These are phyloP conservation scores for Parachaetomium inaequale DNA, from an alignment of 495 filamentous ascomycete genomes.

Conservation along the genomic window DNA sequence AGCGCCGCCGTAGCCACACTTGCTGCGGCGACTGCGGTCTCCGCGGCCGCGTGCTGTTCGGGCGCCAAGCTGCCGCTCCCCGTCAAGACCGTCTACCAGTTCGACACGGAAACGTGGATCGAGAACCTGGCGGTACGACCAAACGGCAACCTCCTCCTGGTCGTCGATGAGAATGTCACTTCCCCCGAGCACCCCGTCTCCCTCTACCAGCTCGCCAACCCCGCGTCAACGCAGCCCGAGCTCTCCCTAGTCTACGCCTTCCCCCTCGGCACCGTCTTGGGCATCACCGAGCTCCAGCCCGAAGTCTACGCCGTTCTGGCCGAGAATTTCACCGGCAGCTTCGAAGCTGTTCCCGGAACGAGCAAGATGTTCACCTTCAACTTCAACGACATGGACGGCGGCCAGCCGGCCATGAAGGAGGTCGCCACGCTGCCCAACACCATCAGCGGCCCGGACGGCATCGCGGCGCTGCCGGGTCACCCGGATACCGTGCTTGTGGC, in stretches of 20 bases:
- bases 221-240: not conserved
- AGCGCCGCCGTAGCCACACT: not conserved
- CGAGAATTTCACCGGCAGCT: not conserved
- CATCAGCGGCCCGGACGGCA: not conserved
- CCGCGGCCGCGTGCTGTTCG: not conserved
- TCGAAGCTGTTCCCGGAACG: not conserved
- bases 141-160: not conserved
- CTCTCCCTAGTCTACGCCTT: not conserved
- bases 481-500: not conserved
- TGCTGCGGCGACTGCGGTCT: not conserved
- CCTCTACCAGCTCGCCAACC: not conserved
- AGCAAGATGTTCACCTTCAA: not conserved
- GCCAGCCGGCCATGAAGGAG: not conserved
- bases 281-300: not conserved
- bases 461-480: not conserved
- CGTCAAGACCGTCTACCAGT: slow-evolving; percentile 2
- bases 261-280: not conserved
- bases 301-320: not conserved
- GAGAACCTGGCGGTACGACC: not conserved
- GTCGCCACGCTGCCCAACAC: not conserved
- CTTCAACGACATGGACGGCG: not conserved
- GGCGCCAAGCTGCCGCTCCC: not conserved
- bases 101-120: not conserved
- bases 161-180: not conserved
- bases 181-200: not conserved